These are phyloP conservation scores for Termitomyces heimii DNA, from an alignment of 768 basidiomycete species.

Conservation along the genomic window DNA sequence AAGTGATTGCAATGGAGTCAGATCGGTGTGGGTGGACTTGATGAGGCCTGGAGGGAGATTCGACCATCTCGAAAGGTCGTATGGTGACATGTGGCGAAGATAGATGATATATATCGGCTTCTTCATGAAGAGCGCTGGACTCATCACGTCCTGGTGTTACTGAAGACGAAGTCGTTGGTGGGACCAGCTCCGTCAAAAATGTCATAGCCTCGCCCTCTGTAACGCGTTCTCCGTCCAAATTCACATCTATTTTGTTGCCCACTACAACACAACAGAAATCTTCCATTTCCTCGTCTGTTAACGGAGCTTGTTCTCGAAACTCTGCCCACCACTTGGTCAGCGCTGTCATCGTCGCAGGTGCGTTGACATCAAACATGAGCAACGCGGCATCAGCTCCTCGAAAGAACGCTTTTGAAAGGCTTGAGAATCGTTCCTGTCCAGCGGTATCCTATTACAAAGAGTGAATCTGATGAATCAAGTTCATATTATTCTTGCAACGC, in stretches of 20 bases:
- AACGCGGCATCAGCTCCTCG: constrained; percentile 79
- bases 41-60: constrained; percentile 8
- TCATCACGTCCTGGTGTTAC: constrained; percentile 4
- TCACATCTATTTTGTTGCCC: constrained; percentile 74
- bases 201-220: constrained; percentile 38
- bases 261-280: constrained; percentile 72
- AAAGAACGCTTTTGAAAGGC: constrained; percentile 77
- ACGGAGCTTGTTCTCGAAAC: constrained; percentile 61
- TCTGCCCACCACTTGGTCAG: constrained; percentile 76
- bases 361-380: constrained; percentile 76
- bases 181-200: constrained; percentile 56
- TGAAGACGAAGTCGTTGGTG: constrained; percentile 22
- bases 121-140: background rate
- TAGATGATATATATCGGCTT: constrained; percentile 8
- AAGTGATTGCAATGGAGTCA: constrained; percentile 23
- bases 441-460: constrained; percentile 59
- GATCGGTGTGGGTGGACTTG: constrained; percentile 5
- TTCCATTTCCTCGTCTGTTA: constrained; percentile 54
- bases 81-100: constrained; percentile 16
- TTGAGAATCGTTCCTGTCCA: constrained; percentile 85
- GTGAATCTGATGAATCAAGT: background rate
- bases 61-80: constrained; percentile 11
- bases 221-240: constrained; percentile 20
- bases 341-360: constrained; percentile 50
- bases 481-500: constrained; percentile 7